Evolutionary conservation across 371 early-diverging fungal genomes (phyloP).

Genomic region (Mucor lusitanicus): DNA sequence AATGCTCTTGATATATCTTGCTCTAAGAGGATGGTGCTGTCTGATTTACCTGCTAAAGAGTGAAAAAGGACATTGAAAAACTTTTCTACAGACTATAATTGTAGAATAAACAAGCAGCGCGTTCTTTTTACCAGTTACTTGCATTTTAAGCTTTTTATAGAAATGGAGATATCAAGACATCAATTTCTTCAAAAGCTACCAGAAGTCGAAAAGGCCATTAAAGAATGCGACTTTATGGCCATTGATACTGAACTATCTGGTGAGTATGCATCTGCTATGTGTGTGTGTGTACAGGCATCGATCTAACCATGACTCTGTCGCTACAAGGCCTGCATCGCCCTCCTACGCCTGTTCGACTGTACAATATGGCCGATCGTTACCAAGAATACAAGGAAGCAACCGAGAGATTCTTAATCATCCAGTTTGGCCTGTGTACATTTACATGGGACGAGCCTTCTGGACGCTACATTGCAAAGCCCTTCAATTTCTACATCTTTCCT

Average conservation of each 20-base stretch:
- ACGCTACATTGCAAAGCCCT: conserved; percentile 77
- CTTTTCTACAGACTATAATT: background rate
- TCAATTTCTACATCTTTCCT: conserved; percentile 91
- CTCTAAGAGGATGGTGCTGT: too few species aligned
- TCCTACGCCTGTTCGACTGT: conserved; percentile 35
- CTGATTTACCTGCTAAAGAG: too few species aligned
- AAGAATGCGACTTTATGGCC: conserved; percentile 77
- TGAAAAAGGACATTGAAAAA: background rate
- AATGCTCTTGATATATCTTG: too few species aligned
- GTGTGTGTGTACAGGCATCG: too few species aligned
- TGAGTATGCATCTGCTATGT: conserved; percentile 8
- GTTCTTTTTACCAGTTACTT: background rate
- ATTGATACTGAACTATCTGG: conserved; percentile 90
- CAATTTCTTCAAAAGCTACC: conserved; percentile 64
- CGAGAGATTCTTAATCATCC: conserved; percentile 64
- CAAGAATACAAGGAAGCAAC: conserved; percentile 62
- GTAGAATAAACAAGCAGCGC: background rate
- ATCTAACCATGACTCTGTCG: too few species aligned
- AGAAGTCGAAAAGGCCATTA: conserved; percentile 64
- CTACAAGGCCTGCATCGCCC: conserved; percentile 44
- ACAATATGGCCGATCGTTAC: conserved; percentile 67
- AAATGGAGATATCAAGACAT: conserved; percentile 78
- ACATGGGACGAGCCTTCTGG: conserved; percentile 60
- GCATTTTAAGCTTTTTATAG: background rate
- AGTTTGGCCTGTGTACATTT: conserved; percentile 85